These are phyloP conservation scores for Xylariaceae sp. DNA, from an alignment of 2,329 filamentous ascomycete species.

Conservation along the genomic window DNA sequence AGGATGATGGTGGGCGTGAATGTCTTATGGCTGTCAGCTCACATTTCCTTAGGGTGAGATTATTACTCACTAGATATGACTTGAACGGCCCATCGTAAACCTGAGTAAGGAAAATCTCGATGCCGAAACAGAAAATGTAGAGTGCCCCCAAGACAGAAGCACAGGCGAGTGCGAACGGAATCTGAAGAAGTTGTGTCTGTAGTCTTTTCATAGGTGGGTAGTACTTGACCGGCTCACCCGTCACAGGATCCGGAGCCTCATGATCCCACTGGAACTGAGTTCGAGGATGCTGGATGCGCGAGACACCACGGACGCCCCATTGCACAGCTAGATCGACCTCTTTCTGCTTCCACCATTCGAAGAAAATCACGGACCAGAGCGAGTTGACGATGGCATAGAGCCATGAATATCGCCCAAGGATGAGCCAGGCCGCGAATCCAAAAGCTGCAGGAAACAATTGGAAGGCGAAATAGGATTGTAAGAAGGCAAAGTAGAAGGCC, in stretches of 20 bases:
- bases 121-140: conserved; percentile 85
- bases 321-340: conserved; percentile 84
- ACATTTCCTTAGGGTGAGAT: not conserved
- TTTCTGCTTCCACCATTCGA: conserved; percentile 96
- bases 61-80: conserved; percentile 71
- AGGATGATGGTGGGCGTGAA: conserved; percentile 90
- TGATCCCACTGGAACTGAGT: conserved; percentile 81
- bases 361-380: conserved; percentile 88
- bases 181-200: conserved; percentile 76
- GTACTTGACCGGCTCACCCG: conserved; percentile 76
- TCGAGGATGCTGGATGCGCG: conserved; percentile 78
- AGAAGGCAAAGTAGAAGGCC: conserved; percentile 94
- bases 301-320: conserved; percentile 89
- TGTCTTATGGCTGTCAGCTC: conserved; percentile 61
- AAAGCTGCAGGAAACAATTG: conserved; percentile 81
- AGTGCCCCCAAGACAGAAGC: conserved; percentile 76
- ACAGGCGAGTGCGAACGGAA: conserved; percentile 84
- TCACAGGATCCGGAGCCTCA: conserved; percentile 78
- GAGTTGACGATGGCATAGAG: conserved; percentile 80
- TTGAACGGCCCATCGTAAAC: conserved; percentile 92
- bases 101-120: conserved; percentile 95
- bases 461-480: conserved; percentile 89
- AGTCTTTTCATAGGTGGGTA: conserved; percentile 81
- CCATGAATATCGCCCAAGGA: conserved; percentile 85
- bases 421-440: conserved; percentile 77